A percentile compares a stretch with the other conserved stretches of the same genome.
These are phyloP conservation scores for Xylaria scruposa DNA, from an alignment of 495 filamentous ascomycete genomes.

Conservation along the genomic window DNA sequence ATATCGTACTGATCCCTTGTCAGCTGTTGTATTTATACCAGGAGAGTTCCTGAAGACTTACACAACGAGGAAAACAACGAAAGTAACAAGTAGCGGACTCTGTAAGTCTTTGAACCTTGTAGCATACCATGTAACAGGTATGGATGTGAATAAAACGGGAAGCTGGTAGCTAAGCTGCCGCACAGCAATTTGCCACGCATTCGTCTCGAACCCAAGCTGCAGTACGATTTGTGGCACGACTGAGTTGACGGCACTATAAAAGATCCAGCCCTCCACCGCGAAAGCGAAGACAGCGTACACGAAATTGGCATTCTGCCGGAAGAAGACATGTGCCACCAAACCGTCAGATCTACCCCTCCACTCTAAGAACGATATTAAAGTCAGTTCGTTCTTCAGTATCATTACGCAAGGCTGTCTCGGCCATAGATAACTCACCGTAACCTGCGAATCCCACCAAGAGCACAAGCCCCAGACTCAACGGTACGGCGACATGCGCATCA, in stretches of 20 bases:
- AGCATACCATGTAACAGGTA: constrained; percentile 56
- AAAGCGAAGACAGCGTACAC: constrained; percentile 59
- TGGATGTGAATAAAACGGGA: constrained; percentile 42
- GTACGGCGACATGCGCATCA: constrained; percentile 56
- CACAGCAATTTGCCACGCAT: constrained; percentile 53
- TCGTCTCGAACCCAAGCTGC: constrained; percentile 59
- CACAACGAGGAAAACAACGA: constrained; percentile 54
- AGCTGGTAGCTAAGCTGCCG: constrained; percentile 56
- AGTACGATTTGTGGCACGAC: constrained; percentile 60
- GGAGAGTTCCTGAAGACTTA: constrained; percentile 33
- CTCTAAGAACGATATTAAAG: constrained; percentile 44
- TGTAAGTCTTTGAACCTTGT: constrained; percentile 60
- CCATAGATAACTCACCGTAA: constrained; percentile 46
- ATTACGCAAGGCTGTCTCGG: not conserved
- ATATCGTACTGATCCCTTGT: constrained; percentile 42
- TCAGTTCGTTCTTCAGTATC: not conserved
- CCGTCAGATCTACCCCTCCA: constrained; percentile 61
- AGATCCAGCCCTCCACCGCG: constrained; percentile 65
- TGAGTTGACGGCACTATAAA: constrained; percentile 63
- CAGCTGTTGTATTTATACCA: not conserved
- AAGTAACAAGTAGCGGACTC: constrained; percentile 55
- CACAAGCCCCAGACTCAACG: constrained; percentile 53
- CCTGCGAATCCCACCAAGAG: constrained; percentile 52
- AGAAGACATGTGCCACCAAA: constrained; percentile 62
- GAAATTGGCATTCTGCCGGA: constrained; percentile 59